These are phyloP conservation scores for Dacryopinax primogenitus DNA, from an alignment of 768 basidiomycete genomes.

Conservation along the genomic window DNA sequence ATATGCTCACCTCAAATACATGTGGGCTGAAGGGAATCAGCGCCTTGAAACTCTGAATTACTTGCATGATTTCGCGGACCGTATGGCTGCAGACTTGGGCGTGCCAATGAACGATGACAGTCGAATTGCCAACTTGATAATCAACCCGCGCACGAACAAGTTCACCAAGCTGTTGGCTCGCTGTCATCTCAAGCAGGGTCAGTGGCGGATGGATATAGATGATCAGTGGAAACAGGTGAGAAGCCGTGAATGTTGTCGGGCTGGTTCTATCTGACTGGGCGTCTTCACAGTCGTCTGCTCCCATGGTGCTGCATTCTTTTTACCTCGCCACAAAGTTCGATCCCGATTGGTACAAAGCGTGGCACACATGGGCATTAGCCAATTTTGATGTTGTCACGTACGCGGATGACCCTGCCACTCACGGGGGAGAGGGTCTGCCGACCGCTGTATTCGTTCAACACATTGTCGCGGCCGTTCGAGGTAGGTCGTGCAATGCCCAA, in stretches of 20 bases:
- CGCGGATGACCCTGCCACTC: slow-evolving; percentile 54
- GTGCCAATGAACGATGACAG: slow-evolving; percentile 38
- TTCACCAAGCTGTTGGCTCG: slow-evolving; percentile 82
- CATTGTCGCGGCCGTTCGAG: slow-evolving; percentile 86
- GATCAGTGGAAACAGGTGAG: slow-evolving; percentile 70
- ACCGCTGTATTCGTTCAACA: slow-evolving; percentile 59
- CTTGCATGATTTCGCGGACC: slow-evolving; percentile 69
- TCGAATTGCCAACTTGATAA: slow-evolving; percentile 27
- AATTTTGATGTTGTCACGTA: slow-evolving; percentile 87
- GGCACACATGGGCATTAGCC: slow-evolving; percentile 96
- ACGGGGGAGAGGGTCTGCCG: slow-evolving; percentile 43
- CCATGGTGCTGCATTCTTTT: slow-evolving; percentile 75
- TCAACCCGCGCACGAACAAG: slow-evolving; percentile 37
- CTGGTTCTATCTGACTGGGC: slow-evolving; percentile 15
- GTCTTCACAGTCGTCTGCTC: slow-evolving; percentile 49
- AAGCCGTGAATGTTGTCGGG: not conserved
- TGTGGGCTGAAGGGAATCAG: slow-evolving; percentile 72
- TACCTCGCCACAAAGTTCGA: slow-evolving; percentile 81
- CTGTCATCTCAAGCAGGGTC: slow-evolving; percentile 90
- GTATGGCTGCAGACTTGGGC: slow-evolving; percentile 61
- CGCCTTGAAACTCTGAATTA: slow-evolving; percentile 68
- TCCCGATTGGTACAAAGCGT: slow-evolving; percentile 96
- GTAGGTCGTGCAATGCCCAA: slow-evolving; percentile 29
- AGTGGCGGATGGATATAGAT: slow-evolving; percentile 78
- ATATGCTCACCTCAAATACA: slow-evolving; percentile 88